These are phyloP conservation scores for Cercospora zeae-maydis DNA, from an alignment of 2,329 filamentous ascomycete species.

Conservation along the genomic window DNA sequence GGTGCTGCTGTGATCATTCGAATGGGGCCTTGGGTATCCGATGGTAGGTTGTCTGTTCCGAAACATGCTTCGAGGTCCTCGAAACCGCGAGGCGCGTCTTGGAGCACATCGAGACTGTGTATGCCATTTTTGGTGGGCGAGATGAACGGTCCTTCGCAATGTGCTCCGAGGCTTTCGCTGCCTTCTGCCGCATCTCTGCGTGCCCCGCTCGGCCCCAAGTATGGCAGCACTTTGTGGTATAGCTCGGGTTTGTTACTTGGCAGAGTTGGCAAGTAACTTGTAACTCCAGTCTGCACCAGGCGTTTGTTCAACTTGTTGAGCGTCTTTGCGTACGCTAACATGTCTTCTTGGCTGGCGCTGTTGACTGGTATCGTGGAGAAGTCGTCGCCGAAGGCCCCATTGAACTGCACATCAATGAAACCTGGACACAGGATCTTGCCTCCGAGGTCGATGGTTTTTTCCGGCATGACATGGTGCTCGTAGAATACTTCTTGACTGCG, in stretches of 20 bases:
- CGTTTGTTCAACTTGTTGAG: constrained; percentile 67
- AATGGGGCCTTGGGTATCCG: constrained; percentile 48
- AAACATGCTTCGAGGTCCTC: constrained; percentile 68
- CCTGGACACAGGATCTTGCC: constrained; percentile 82
- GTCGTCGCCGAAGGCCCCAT: constrained; percentile 89
- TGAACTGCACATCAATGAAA: constrained; percentile 87
- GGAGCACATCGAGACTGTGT: constrained; percentile 71
- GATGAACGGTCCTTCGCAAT: constrained; percentile 88
- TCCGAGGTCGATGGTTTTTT: constrained; percentile 71
- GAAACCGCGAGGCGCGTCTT: constrained; percentile 58
- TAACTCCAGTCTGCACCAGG: constrained; percentile 76
- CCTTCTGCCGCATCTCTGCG: constrained; percentile 62
- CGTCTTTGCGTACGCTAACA: constrained; percentile 67
- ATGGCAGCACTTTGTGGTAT: constrained; percentile 76
- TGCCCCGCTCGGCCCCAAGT: constrained; percentile 67
- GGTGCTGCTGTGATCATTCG: constrained; percentile 85
- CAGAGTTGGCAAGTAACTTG: constrained; percentile 80
- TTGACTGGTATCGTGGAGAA: constrained; percentile 68
- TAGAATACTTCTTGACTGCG: constrained; percentile 65
- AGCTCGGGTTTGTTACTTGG: constrained; percentile 77
- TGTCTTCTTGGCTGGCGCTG: constrained; percentile 32
- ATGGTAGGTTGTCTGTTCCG: constrained; percentile 62
- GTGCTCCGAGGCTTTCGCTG: constrained; percentile 82
- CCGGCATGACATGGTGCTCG: constrained; percentile 64
- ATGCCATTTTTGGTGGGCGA: constrained; percentile 80